Conservation (phyloP, 108 stramenopile genomes). For the Discostella stelligeroides region DNA sequence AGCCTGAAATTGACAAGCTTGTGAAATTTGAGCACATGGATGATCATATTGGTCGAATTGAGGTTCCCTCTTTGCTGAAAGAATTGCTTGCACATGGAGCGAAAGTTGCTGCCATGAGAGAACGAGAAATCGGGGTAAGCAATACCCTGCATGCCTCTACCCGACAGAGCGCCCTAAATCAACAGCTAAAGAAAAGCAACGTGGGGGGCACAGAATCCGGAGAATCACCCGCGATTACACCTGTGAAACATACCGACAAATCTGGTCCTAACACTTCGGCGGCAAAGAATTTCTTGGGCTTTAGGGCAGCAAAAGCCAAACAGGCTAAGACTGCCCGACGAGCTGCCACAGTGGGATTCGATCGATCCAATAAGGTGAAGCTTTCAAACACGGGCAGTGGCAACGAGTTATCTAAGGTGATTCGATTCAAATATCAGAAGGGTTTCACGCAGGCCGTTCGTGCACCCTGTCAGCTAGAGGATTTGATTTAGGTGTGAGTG, state of each 20-base stretch:
- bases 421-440: conserved; percentile 83
- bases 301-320: conserved; percentile 67
- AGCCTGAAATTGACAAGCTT: conserved; percentile 77
- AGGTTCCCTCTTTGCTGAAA: conserved; percentile 55
- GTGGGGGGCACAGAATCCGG: conserved; percentile 16
- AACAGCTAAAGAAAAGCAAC: conserved; percentile 11
- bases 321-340: conserved; percentile 60
- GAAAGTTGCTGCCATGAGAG: conserved; percentile 56
- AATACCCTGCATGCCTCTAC: conserved; percentile 13
- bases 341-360: conserved; percentile 68
- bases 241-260: conserved; percentile 3
- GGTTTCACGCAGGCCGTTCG: conserved; percentile 87
- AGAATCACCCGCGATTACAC: conserved; percentile 10
- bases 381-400: conserved; percentile 80
- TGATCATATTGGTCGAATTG: conserved; percentile 12
- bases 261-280: conserved; percentile 16
- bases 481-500: conserved; percentile 47
- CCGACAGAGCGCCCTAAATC: neutral
- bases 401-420: conserved; percentile 60
- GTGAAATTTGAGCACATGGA: conserved; percentile 44
- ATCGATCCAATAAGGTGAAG: conserved; percentile 59
- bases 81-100: conserved; percentile 75
- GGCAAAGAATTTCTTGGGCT: conserved; percentile 66
- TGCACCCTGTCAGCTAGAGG: conserved; percentile 62
- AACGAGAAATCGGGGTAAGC: conserved; percentile 38